phyloP scores from a whole-genome alignment of 352 stramenopile genomes.

The Blastocystis sp. region DNA sequence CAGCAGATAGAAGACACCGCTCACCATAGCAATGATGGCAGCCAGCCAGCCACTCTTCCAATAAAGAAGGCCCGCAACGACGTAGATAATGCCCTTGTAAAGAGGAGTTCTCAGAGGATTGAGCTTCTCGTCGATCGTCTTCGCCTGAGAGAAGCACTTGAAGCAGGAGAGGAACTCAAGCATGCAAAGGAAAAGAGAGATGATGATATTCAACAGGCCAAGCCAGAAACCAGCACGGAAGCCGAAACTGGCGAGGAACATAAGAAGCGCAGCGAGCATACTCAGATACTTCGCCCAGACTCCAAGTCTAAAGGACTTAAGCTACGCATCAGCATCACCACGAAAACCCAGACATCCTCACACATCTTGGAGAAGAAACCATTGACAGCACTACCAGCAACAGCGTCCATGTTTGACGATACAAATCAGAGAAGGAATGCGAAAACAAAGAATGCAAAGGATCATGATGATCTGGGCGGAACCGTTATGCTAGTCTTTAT shows the following conservation, averaged over 20 bases:
- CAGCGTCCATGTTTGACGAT: constrained; percentile 12
- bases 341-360: constrained; percentile 15
- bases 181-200: background rate
- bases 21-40: constrained; percentile 35
- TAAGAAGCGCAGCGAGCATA: constrained; percentile 13
- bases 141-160: constrained; percentile 9
- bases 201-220: constrained; percentile 21
- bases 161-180: constrained; percentile 30
- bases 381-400: constrained; percentile 23
- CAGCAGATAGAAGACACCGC: constrained; percentile 45
- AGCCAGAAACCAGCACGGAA: constrained; percentile 25
- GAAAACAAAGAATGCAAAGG: constrained; percentile 25
- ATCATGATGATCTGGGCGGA: background rate
- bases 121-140: constrained; percentile 60
- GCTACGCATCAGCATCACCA: constrained; percentile 6
- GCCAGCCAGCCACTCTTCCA: constrained; percentile 2
- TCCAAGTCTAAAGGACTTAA: constrained; percentile 45
- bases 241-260: constrained; percentile 4
- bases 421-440: constrained; percentile 1
- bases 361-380: constrained; percentile 49
- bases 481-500: constrained; percentile 56
- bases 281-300: constrained; percentile 55
- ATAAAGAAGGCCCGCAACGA: constrained; percentile 2
- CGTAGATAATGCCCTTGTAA: constrained; percentile 10
- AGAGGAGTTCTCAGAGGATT: background rate